phyloP scores from a whole-genome alignment of 768 basidiomycete genomes.

The Favolaschia claudopus region DNA sequence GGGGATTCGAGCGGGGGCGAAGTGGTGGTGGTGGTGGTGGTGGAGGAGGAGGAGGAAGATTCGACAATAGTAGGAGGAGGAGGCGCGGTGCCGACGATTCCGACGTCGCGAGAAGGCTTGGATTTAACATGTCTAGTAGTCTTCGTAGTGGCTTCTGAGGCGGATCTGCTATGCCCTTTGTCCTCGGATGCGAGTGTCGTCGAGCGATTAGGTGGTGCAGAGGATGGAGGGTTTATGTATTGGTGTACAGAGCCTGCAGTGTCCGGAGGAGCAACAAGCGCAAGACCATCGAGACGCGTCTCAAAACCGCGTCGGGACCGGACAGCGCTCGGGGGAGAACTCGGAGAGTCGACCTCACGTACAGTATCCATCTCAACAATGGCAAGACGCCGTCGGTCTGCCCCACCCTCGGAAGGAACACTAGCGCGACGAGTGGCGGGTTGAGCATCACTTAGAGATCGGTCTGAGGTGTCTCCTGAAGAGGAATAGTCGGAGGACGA shows the following conservation, averaged over 20 bases:
- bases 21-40: constrained; percentile 11
- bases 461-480: constrained; percentile 45
- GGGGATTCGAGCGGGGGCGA: constrained; percentile 14
- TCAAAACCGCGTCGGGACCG: constrained; percentile 50
- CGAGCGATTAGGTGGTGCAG: constrained; percentile 49
- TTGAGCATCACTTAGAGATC: constrained; percentile 23
- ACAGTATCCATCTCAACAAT: constrained; percentile 67
- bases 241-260: constrained; percentile 60
- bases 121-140: constrained; percentile 34
- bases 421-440: constrained; percentile 52
- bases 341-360: constrained; percentile 33
- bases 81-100: constrained; percentile 64
- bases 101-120: constrained; percentile 45
- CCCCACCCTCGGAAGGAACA: constrained; percentile 63
- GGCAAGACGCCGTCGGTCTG: constrained; percentile 71
- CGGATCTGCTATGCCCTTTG: constrained; percentile 51
- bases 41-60: too few relatives aligned
- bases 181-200: constrained; percentile 25
- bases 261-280: constrained; percentile 78
- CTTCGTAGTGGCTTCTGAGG: constrained; percentile 59
- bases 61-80: too few relatives aligned
- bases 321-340: constrained; percentile 38
- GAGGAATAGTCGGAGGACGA: constrained; percentile 60
- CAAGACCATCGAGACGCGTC: constrained; percentile 56
- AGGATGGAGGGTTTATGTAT: constrained; percentile 61